These are phyloP conservation scores for Fragilariopsis cylindrus DNA, from an alignment of 108 stramenopile genomes.

Conservation along the genomic window DNA sequence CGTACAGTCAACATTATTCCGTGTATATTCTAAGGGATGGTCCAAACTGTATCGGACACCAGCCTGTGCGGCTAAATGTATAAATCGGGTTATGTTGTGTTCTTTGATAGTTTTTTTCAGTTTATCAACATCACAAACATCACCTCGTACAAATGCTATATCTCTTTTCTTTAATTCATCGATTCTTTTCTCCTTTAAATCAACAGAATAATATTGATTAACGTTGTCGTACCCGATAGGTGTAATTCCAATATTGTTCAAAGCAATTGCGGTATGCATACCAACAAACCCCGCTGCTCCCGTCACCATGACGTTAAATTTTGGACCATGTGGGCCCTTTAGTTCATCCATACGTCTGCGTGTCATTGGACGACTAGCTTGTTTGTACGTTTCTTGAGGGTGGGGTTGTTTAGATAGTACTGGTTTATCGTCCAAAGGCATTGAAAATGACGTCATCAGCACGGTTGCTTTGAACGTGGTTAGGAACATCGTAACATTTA, in stretches of 20 bases:
- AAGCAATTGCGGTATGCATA: constrained; percentile 37
- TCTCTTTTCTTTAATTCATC: constrained; percentile 20
- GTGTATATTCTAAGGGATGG: constrained; percentile 39
- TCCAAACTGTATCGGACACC: constrained; percentile 46
- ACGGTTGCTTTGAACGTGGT: not conserved
- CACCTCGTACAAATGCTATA: constrained; percentile 33
- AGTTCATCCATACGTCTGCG: not conserved
- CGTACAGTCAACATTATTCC: constrained; percentile 39
- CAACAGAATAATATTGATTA: constrained; percentile 31
- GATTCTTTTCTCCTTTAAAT: constrained; percentile 32
- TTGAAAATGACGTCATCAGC: not conserved
- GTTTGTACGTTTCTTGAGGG: constrained; percentile 13
- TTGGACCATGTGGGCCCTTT: constrained; percentile 36
- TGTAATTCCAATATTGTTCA: constrained; percentile 36
- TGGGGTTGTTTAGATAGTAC: not conserved
- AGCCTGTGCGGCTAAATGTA: constrained; percentile 45
- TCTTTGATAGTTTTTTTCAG: constrained; percentile 28
- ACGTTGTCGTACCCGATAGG: constrained; percentile 44
- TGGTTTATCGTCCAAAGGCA: not conserved
- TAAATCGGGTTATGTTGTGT: constrained; percentile 41
- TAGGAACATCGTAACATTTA: constrained; percentile 4
- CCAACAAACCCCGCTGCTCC: constrained; percentile 43
- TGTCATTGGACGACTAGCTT: constrained; percentile 4
- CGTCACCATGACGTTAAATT: constrained; percentile 40
- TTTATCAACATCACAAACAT: constrained; percentile 33